Conservation (phyloP, 345 rosid species). For the Corchorus capsularis region DNA sequence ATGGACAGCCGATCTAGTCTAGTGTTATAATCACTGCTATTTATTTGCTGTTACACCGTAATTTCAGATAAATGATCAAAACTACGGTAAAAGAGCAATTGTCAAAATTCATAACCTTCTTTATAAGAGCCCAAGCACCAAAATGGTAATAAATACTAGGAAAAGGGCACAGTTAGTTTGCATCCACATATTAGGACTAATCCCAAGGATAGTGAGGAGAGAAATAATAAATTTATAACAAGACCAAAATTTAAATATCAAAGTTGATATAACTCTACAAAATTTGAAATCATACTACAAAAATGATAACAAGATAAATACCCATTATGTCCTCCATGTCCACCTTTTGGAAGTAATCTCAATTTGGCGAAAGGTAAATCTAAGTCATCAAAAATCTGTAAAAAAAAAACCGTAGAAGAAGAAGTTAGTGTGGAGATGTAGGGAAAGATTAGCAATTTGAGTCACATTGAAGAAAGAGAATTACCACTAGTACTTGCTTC, state of each 20-base stretch:
- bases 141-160: neutral
- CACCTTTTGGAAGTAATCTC: conserved; percentile 95
- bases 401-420: neutral
- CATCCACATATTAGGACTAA: neutral
- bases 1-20: no score
- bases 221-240: neutral
- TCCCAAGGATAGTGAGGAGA: neutral
- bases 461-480: conserved; percentile 14
- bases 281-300: neutral
- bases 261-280: neutral
- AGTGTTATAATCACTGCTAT: no score
- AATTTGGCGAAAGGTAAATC: conserved; percentile 92
- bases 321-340: conserved; percentile 99
- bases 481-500: conserved; percentile 93
- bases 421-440: conserved; percentile 6
- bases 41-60: neutral
- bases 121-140: neutral
- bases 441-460: neutral
- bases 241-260: neutral
- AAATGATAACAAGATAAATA: conserved; percentile 29
- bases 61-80: neutral
- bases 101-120: neutral
- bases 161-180: neutral
- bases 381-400: conserved; percentile 86
- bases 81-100: neutral